phyloP scores from a whole-genome alignment of 768 basidiomycete species.

The Leccinum rimulosum region DNA sequence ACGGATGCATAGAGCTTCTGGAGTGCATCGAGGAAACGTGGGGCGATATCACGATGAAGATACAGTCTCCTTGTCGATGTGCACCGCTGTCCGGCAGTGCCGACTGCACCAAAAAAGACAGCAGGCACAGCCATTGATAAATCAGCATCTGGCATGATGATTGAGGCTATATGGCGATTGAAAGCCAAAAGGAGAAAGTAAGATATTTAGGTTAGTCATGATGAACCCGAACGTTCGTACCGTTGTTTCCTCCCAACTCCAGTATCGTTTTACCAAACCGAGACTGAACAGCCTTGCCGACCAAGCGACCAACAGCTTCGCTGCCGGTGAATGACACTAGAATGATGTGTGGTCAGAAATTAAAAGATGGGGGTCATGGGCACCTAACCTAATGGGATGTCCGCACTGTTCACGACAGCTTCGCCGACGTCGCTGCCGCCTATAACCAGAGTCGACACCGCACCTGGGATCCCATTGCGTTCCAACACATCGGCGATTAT shows the following conservation, averaged over 20 bases:
- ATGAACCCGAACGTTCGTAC: constrained; percentile 39
- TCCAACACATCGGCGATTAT: constrained; percentile 82
- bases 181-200: constrained; percentile 16
- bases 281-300: constrained; percentile 84
- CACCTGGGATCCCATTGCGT: constrained; percentile 78
- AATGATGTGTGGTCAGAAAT: background rate
- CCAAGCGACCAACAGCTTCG: constrained; percentile 80
- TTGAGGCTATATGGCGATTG: constrained; percentile 57
- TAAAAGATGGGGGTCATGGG: constrained; percentile 2
- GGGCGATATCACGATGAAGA: constrained; percentile 78
- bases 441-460: constrained; percentile 77
- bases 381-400: constrained; percentile 73
- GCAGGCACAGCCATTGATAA: constrained; percentile 84
- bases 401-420: constrained; percentile 66
- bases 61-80: constrained; percentile 91
- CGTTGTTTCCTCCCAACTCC: constrained; percentile 95
- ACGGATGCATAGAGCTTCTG: constrained; percentile 69
- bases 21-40: constrained; percentile 73
- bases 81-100: constrained; percentile 74
- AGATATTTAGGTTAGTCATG: constrained; percentile 18
- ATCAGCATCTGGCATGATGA: constrained; percentile 93
- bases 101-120: constrained; percentile 92
- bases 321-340: constrained; percentile 95
- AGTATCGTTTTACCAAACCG: constrained; percentile 89
- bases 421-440: constrained; percentile 82